Percentiles rank a stretch among this genome's conserved stretches.
These are phyloP conservation scores for Crithidia bombi DNA, from an alignment of 208 protist species.

Conservation along the genomic window DNA sequence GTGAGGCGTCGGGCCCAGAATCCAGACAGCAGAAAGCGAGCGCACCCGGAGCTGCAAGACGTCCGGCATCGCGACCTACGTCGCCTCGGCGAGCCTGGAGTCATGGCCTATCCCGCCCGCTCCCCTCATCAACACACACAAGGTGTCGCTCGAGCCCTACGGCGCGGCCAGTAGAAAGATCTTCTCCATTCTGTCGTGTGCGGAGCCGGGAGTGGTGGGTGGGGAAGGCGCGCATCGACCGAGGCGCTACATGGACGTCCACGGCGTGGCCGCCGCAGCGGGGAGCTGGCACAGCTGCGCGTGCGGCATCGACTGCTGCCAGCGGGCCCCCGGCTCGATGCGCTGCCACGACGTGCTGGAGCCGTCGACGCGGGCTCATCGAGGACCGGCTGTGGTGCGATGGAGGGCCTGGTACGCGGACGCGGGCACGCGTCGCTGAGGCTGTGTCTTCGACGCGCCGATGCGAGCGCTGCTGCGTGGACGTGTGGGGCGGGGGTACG, in stretches of 20 bases:
- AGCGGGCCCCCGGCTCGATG: conserved; percentile 19
- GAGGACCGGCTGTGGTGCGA: conserved; percentile 50
- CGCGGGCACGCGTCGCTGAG: conserved; percentile 53
- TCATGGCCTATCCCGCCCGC: conserved; percentile 59
- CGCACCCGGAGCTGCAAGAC: conserved; percentile 61
- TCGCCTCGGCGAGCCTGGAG: conserved; percentile 49
- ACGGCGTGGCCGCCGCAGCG: no score
- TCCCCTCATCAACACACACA: conserved; percentile 54
- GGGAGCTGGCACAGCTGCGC: no score
- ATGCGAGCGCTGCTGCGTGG: conserved; percentile 54
- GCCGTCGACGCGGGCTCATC: conserved; percentile 58
- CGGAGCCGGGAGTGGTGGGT: conserved; percentile 56
- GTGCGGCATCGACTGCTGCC: no score
- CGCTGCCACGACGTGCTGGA: conserved; percentile 60
- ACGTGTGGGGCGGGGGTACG: conserved; percentile 14
- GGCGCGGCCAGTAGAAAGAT: conserved; percentile 75
- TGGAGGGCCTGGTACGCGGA: conserved; percentile 50
- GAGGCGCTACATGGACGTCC: conserved; percentile 92
- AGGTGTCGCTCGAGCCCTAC: conserved; percentile 88
- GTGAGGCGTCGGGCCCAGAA: conserved; percentile 66
- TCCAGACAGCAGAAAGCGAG: conserved; percentile 43
- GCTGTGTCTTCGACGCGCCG: conserved; percentile 54
- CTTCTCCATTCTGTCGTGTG: conserved; percentile 66
- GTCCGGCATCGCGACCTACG: conserved; percentile 62
- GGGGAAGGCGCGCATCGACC: conserved; percentile 82